A percentile compares a stretch with the other conserved stretches of the same genome.
These are phyloP conservation scores for Cryphonectria radicalis DNA, from an alignment of 2,329 filamentous ascomycete species.

Conservation along the genomic window DNA sequence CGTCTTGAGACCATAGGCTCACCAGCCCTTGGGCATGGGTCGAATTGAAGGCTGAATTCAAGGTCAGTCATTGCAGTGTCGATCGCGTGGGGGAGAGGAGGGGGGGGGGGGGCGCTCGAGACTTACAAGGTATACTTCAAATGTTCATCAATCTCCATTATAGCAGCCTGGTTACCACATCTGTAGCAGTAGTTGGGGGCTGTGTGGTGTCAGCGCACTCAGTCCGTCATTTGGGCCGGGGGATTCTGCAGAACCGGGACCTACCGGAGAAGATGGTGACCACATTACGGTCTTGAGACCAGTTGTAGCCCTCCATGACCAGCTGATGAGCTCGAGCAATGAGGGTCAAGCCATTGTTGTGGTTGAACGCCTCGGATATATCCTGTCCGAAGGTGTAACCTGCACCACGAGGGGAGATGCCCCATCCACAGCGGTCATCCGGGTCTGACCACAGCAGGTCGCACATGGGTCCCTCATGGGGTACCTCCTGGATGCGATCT, in stretches of 20 bases:
- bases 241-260: slow-evolving; percentile 29
- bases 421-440: slow-evolving; percentile 95
- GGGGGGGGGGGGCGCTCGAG: not conserved
- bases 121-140: slow-evolving; percentile 99
- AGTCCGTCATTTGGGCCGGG: slow-evolving; percentile 10
- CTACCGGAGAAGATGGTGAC: slow-evolving; percentile 97
- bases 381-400: slow-evolving; percentile 97
- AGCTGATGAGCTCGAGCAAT: slow-evolving; percentile 97
- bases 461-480: slow-evolving; percentile 97
- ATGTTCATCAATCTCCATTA: slow-evolving; percentile 99
- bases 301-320: slow-evolving; percentile 99
- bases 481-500: slow-evolving; percentile 97
- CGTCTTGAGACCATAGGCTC: slow-evolving; percentile 98
- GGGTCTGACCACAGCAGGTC: slow-evolving; percentile 98
- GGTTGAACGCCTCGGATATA: slow-evolving; percentile 98
- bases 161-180: slow-evolving; percentile 98
- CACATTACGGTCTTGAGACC: slow-evolving; percentile 97
- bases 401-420: slow-evolving; percentile 90
- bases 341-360: slow-evolving; percentile 95
- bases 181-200: slow-evolving; percentile 97
- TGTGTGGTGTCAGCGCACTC: slow-evolving; percentile 42
- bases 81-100: too few relatives aligned
- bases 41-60: slow-evolving; percentile 85
- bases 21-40: slow-evolving; percentile 94
- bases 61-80: slow-evolving; percentile 24